Conservation (phyloP, 1,139 yeast genomes). For the Kodamaea suecica region DNA sequence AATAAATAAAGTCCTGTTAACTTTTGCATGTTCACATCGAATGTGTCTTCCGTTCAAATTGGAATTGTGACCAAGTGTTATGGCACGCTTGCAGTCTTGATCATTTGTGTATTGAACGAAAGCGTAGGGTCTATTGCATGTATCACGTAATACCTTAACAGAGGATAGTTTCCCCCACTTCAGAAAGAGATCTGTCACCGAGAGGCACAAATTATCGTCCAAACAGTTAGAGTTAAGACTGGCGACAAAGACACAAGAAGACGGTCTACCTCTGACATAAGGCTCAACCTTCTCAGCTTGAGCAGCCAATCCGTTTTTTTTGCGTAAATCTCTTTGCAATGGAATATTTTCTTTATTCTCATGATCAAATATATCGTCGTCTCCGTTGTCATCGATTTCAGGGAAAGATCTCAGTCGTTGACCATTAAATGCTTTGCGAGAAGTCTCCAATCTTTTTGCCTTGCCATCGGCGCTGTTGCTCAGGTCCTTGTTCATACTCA, state of each 20-base stretch:
- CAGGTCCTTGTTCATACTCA: too few relatives aligned
- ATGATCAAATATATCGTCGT: neutral
- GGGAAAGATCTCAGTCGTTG: too few relatives aligned
- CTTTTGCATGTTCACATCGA: constrained; percentile 88
- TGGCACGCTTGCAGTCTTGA: constrained; percentile 66
- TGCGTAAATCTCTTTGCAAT: constrained; percentile 2
- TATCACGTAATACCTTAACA: constrained; percentile 86
- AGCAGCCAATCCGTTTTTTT: too few relatives aligned
- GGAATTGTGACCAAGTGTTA: constrained; percentile 66
- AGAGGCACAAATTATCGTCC: constrained; percentile 67
- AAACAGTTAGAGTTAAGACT: constrained; percentile 59
- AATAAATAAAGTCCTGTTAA: constrained; percentile 76
- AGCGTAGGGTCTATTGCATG: constrained; percentile 84
- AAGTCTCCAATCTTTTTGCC: neutral
- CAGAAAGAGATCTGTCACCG: constrained; percentile 62
- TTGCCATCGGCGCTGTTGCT: neutral
- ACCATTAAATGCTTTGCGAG: too few relatives aligned
- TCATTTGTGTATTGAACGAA: constrained; percentile 84
- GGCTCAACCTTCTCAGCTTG: constrained; percentile 1
- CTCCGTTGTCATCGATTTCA: neutral
- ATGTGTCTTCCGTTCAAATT: constrained; percentile 69
- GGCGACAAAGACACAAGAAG: constrained; percentile 88
- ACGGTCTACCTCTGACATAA: constrained; percentile 47
- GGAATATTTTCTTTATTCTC: constrained; percentile 3
- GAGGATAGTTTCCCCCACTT: constrained; percentile 68